Base-by-base conservation (phyloP, 1,139 yeast species). In the Hansenula lynferdii region DNA sequence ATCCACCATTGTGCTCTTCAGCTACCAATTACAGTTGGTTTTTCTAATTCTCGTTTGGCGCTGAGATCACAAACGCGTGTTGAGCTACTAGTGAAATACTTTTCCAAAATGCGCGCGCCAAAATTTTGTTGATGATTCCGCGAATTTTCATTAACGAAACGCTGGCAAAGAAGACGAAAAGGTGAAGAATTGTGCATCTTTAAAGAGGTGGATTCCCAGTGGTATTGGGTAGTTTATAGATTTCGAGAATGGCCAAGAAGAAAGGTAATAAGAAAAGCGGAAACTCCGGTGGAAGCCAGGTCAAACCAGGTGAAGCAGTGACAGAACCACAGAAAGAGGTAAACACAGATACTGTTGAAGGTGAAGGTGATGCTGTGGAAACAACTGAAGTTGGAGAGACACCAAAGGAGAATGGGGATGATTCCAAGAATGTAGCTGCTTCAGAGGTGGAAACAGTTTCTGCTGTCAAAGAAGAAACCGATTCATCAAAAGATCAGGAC, bases 1-100 rank as follows among this genome's bases (percentile, higher is more conserved):
- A 48, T 65, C 67, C 25, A 69, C 74, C 74, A 69, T 69, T 21
- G 5, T 29, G 35, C 43, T 16, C 34, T 17, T 15, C 12, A 6
- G 22, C n/a, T n/a, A n/a, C n/a, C n/a, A n/a, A n/a, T n/a, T n/a
- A n/a, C n/a, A n/a, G n/a, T n/a, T n/a, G n/a, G n/a, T n/a, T n/a
- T n/a, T n/a, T n/a, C n/a, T n/a, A n/a, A n/a, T n/a, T n/a, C n/a
- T n/a, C n/a, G n/a, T n/a, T n/a, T n/a, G n/a, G n/a, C n/a, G n/a
- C n/a, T n/a, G n/a, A n/a, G n/a, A n/a, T n/a, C 19, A 8, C 14
- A 35, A 20, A 23, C 26, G 26, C 26, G 12, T 10, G 7, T 23
- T 7, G 6, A 10, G 26, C 12, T 23, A n/a, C 7, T n/a, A n/a
- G 19, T 27, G 8, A 15, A 29, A n/a, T 20, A 18, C 12, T 7